Evolutionary conservation across 306 rosid genomes (phyloP).

Genomic region (Cucurbita pepo): DNA sequence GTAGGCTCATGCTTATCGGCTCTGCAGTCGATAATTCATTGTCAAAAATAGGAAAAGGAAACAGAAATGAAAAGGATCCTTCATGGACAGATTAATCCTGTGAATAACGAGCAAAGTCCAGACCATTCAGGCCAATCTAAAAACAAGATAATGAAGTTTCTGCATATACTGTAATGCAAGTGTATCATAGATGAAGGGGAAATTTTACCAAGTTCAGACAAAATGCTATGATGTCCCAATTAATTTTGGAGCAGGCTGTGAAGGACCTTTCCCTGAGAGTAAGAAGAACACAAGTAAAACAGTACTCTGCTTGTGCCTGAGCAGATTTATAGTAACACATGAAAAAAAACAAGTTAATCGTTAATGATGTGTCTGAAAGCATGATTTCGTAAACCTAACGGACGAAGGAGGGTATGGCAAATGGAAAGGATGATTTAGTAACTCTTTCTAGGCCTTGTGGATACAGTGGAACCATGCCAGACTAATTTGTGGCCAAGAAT

Average conservation of each 20-base stretch:
- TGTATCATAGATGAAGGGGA: background rate
- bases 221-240: constrained; percentile 75
- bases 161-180: background rate
- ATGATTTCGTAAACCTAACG: background rate
- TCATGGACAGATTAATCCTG: constrained; percentile 19
- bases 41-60: background rate
- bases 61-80: background rate
- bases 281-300: constrained; percentile 3
- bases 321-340: background rate
- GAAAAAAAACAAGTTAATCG: background rate
- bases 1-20: constrained; percentile 76
- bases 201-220: constrained; percentile 64
- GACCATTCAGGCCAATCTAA: constrained; percentile 87
- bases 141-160: constrained; percentile 1
- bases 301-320: background rate
- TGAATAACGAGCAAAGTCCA: constrained; percentile 91
- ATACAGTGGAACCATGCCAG: background rate
- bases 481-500: background rate
- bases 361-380: background rate
- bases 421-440: background rate
- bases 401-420: no score
- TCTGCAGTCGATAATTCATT: constrained; percentile 33
- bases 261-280: constrained; percentile 71
- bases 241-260: constrained; percentile 79
- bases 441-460: background rate